phyloP scores from a whole-genome alignment of 2,329 filamentous ascomycete genomes.

The Xenosphaeropsis pyriputrescens region DNA sequence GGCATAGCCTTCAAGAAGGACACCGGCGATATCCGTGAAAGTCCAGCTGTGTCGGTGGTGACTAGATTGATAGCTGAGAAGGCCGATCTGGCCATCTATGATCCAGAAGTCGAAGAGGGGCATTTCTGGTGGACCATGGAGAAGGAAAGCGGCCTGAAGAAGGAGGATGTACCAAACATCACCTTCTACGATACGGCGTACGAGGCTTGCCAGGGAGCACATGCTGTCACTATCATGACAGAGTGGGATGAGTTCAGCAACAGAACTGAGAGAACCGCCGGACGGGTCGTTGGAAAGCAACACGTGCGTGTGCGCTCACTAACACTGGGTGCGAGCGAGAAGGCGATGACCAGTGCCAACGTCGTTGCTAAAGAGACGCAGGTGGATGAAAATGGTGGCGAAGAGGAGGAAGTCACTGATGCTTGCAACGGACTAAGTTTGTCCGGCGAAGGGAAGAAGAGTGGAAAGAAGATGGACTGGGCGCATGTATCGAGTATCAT shows the following conservation, averaged over 20 bases:
- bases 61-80: conserved; percentile 48
- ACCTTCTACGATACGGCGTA: conserved; percentile 17
- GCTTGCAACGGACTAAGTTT: no score
- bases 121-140: conserved; percentile 25
- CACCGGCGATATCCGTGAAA: conserved; percentile 61
- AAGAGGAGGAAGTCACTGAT: conserved; percentile 15
- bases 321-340: conserved; percentile 1
- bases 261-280: neutral
- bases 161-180: conserved; percentile 9
- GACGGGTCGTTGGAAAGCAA: no score
- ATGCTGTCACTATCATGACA: conserved; percentile 33
- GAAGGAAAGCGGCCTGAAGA: conserved; percentile 10
- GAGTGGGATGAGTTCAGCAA: conserved; percentile 36
- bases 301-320: no score
- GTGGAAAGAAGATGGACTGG: conserved; percentile 25
- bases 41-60: conserved; percentile 53
- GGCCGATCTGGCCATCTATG: conserved; percentile 53
- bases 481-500: conserved; percentile 26
- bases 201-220: conserved; percentile 25
- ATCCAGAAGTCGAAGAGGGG: conserved; percentile 33
- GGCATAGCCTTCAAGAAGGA: conserved; percentile 74
- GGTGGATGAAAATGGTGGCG: no score
- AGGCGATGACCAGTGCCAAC: conserved; percentile 6
- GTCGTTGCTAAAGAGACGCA: no score
- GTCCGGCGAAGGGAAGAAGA: neutral